Evolutionary conservation across 2,329 filamentous ascomycete genomes (phyloP).

Genomic region (Aspergillus transmontanensis): DNA sequence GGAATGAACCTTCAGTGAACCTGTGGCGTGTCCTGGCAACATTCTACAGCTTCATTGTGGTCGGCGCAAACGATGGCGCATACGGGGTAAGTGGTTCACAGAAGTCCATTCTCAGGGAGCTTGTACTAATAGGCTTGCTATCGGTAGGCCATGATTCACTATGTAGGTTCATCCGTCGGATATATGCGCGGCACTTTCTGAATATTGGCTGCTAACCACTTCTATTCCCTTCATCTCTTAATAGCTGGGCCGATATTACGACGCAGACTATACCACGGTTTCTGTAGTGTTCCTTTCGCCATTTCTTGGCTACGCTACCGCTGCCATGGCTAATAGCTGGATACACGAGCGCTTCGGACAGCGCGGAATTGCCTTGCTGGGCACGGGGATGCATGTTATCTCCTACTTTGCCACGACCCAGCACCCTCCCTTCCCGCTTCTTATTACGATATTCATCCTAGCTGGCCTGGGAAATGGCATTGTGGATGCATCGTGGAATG

Average conservation of each 20-base stretch:
- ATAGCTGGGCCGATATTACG: conserved; percentile 48
- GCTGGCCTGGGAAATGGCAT: conserved; percentile 73
- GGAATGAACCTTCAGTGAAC: conserved; percentile 35
- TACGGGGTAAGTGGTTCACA: conserved; percentile 47
- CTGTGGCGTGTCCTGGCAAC: conserved; percentile 51
- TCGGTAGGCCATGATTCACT: conserved; percentile 48
- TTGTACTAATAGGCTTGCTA: conserved; percentile 11
- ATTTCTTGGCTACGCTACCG: conserved; percentile 50
- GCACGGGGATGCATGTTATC: conserved; percentile 45
- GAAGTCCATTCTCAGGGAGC: not conserved
- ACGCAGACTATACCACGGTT: conserved; percentile 44
- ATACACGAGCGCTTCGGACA: conserved; percentile 59
- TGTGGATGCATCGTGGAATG: conserved; percentile 57
- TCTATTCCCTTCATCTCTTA: not conserved
- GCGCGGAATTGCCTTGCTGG: conserved; percentile 69
- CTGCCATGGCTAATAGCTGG: conserved; percentile 48
- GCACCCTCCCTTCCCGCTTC: conserved; percentile 69
- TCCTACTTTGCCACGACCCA: conserved; percentile 55
- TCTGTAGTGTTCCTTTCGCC: conserved; percentile 53
- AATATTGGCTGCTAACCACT: not conserved
- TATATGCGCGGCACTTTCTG: not conserved
- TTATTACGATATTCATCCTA: conserved; percentile 67
- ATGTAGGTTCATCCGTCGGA: conserved; percentile 36
- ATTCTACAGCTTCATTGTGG: conserved; percentile 59
- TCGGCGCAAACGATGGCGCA: conserved; percentile 59